Base-by-base conservation (phyloP, 1,139 yeast species). In the Kazachstania sp. region DNA sequence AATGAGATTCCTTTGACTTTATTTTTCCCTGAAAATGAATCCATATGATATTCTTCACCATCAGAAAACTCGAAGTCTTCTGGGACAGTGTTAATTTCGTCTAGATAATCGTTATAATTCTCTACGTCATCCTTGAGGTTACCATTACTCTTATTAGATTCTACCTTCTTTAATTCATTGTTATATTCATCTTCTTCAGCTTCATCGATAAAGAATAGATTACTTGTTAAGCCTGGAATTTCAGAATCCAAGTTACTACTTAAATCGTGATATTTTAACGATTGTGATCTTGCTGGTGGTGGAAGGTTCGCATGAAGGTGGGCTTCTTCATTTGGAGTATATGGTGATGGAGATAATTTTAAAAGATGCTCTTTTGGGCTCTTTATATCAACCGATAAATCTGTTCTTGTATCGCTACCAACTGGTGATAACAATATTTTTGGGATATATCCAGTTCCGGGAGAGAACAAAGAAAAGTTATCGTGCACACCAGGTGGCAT, bases 51-150 rank as follows among this genome's bases (percentile, higher is more conserved):
- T 39, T 59, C 58, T 19, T 64, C 63, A 19, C 65, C 62, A 12
- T 69, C 71, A 11, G 72, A 74, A 55, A 77, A 78, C 45, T 78
- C 80, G 55, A 65, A 79, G 54, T 79, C 85, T 57, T 77, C 83
- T 0, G 85, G 84, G 2, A 79, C 64, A 41, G 66, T 72, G 54
- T 81, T 78, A 26, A 77, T 70, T 60, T 78, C 83, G 56, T 78
- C 83, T 6, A 78, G 44, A 43, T 57, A 59, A 31, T 59, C 58
- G 15, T 61, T 65, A 34, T 63, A 65, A 13, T 52, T 52, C n/a
- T 52, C 53, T 11, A 55, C 55, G 9, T 41, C 50, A 26, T 39
- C 20, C 39, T 18, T 5, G 19, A 18, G 30, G 12, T 4, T 11
- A 15, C 16, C 20, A n/a, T 18, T 18, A 6, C 13, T 20, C 20